Base-by-base conservation (phyloP, 176 grass and related monocot species). In the Cenchrus fungigraminus region DNA sequence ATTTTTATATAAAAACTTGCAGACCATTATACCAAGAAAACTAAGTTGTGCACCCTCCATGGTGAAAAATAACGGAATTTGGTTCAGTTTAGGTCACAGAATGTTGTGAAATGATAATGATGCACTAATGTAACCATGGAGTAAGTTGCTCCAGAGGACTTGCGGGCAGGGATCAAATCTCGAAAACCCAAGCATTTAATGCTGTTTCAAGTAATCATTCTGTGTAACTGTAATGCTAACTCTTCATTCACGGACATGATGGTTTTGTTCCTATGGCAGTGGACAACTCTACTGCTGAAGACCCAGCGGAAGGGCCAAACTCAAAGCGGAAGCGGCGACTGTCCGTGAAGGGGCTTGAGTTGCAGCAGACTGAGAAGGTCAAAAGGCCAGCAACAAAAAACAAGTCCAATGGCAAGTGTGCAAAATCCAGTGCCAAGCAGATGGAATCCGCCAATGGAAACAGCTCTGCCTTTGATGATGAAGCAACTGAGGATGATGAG, bases 331-430 rank as follows among this genome's bases (percentile, higher is more conserved):
- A 96, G 62, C 85, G 97, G 68, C 95, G 90, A 79, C 91, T 92
- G 19, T 94, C 97, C 0, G 97, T 68, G 12, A 99, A 99, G 82
- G 97, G 93, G 59, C 88, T 96, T 62, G 97, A 96, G 82, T 29
- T 96, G 86, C 89, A 99, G 81, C 93, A 99, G 71, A 85, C 94
- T 6, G 97, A 99, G 29, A 99, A 96, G 75, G 91, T 84, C 62
- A 83, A 84, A 81, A 99, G 79, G 54, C 91, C 90, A 12, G n/a
- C 65, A 65, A 72, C 70, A 13, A 96, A 94, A 82, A 86, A 54
- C 19, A 99, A 90, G 82, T 61, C 88, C 8, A 92, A 86, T 0
- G 82, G 82, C 25, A 94, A 94, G 85, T 71, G 51, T 17, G 81
- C 76, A 2, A 94, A 94, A 83, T 86, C 77, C 74, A 92, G 86